Conservation (phyloP, 2,329 filamentous ascomycete genomes). For the Escovopsis sp. region DNA sequence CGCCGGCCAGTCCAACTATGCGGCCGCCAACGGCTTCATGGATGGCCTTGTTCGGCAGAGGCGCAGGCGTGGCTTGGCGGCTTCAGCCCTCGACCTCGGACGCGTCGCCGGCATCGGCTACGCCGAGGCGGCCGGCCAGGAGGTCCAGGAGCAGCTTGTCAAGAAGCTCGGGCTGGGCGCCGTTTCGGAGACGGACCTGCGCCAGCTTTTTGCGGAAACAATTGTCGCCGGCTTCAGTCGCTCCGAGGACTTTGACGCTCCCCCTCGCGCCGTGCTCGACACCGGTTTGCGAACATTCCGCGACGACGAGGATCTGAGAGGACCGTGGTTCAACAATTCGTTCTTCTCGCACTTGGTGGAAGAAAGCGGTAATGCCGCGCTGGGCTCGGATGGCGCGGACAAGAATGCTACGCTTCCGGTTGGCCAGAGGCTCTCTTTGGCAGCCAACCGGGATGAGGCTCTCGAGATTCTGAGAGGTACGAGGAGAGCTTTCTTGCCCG, state of each 20-base stretch:
- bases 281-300: neutral
- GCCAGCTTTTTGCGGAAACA: constrained; percentile 17
- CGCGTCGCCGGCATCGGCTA: constrained; percentile 22
- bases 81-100: constrained; percentile 23
- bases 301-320: neutral
- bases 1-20: constrained; percentile 28
- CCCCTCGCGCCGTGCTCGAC: neutral
- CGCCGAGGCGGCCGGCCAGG: neutral
- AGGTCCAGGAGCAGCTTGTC: neutral
- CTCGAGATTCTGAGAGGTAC: constrained; percentile 1
- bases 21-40: constrained; percentile 30
- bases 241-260: too few relatives aligned
- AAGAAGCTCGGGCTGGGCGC: neutral
- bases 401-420: neutral
- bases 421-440: neutral
- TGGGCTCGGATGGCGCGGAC: neutral
- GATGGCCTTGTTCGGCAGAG: constrained; percentile 21
- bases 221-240: constrained; percentile 7
- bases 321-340: neutral
- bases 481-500: too few relatives aligned
- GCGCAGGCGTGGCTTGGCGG: constrained; percentile 21
- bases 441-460: neutral
- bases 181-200: constrained; percentile 14
- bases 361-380: neutral
- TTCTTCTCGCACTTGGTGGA: constrained; percentile 1